Evolutionary conservation across 192 early-diverging fungal genomes (phyloP).

Genomic region (Funneliformis mosseae): DNA sequence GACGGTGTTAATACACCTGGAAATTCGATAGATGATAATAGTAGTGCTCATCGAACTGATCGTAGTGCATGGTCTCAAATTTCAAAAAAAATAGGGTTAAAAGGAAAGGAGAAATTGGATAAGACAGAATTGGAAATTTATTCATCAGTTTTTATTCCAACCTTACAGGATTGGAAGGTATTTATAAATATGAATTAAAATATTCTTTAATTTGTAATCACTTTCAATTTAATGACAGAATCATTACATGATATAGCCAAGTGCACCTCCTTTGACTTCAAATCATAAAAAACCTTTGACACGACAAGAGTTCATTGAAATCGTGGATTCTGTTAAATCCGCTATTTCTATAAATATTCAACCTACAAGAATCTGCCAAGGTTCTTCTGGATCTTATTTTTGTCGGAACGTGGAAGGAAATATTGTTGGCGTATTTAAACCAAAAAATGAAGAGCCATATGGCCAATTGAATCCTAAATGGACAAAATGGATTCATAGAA

Average conservation of each 20-base stretch:
- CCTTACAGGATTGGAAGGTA: conserved; percentile 24
- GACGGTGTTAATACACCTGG: background rate
- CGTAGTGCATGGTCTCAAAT: conserved; percentile 10
- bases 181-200: background rate
- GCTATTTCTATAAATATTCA: conserved; percentile 52
- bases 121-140: background rate
- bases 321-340: conserved; percentile 54
- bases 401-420: conserved; percentile 71
- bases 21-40: too few species aligned
- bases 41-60: background rate
- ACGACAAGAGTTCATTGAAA: conserved; percentile 43
- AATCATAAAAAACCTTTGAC: conserved; percentile 52
- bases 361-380: conserved; percentile 62
- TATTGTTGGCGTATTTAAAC: conserved; percentile 91
- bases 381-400: conserved; percentile 92
- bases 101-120: background rate
- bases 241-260: background rate
- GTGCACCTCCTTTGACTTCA: background rate
- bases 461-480: conserved; percentile 79
- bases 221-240: background rate
- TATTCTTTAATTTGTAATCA: background rate
- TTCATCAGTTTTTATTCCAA: conserved; percentile 2
- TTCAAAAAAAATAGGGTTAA: conserved; percentile 23
- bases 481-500: conserved; percentile 91
- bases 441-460: conserved; percentile 75